A percentile compares a stretch with the other conserved stretches of the same genome.
Conservation (phyloP, 2,329 filamentous ascomycete species). For the Colletotrichum sp. region DNA sequence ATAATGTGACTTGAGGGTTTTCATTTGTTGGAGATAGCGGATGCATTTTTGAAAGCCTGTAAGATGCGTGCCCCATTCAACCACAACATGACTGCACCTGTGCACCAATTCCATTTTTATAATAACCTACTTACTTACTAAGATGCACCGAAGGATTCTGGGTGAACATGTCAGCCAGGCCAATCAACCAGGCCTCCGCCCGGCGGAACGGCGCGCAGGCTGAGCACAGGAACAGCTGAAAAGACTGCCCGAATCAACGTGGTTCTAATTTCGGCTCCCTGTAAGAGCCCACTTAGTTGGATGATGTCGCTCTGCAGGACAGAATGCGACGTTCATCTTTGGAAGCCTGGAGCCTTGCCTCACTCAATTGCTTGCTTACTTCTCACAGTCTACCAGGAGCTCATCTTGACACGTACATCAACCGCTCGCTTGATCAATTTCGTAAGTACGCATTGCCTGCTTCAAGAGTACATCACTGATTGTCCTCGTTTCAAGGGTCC, state of each 20-base stretch:
- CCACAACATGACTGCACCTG: background rate
- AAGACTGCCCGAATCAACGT: background rate
- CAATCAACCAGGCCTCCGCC: background rate
- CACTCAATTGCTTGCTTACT: background rate
- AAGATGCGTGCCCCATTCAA: background rate
- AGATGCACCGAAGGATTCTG: background rate
- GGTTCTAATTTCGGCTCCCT: background rate
- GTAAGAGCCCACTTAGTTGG: background rate
- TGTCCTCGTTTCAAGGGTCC: background rate
- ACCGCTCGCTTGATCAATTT: background rate
- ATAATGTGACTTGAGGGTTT: background rate
- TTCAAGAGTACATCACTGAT: fast-evolving
- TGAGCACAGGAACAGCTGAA: background rate
- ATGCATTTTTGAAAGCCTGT: background rate
- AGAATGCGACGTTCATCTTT: background rate
- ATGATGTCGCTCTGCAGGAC: background rate
- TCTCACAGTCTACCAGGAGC: background rate
- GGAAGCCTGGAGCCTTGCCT: background rate
- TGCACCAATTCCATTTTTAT: background rate
- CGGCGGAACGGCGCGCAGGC: background rate
- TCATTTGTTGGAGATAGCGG: background rate
- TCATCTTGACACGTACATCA: background rate
- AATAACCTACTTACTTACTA: background rate
- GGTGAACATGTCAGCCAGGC: background rate
- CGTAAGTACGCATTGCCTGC: fast-evolving